Percentiles rank a stretch among this genome's conserved stretches.
These are phyloP conservation scores for Hippophae rhamnoides DNA, from an alignment of 306 rosid species.

Conservation along the genomic window DNA sequence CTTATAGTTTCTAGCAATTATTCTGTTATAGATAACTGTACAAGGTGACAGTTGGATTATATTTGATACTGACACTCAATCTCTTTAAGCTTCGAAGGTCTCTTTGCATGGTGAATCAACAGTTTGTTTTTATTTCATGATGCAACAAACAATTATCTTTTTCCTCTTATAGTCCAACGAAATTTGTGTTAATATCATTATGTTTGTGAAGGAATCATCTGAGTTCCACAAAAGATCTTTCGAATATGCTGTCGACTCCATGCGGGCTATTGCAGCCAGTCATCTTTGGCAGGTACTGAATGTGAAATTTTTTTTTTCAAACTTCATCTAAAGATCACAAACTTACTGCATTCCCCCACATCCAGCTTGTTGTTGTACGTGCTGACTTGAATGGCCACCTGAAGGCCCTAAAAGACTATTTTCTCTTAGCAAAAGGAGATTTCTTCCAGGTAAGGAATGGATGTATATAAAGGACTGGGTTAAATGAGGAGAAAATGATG, in stretches of 20 bases:
- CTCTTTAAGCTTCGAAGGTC: not conserved
- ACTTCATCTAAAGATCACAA: slow-evolving; percentile 17
- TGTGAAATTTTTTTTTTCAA: slow-evolving; percentile 19
- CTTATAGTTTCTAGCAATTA: too few species aligned
- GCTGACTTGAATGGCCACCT: slow-evolving; percentile 94
- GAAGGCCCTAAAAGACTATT: slow-evolving; percentile 90
- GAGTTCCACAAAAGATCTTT: slow-evolving; percentile 93
- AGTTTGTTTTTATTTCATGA: not conserved
- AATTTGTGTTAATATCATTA: slow-evolving; percentile 5
- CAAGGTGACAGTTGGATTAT: not conserved
- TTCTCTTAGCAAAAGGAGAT: slow-evolving; percentile 95
- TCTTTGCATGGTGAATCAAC: slow-evolving; percentile 8
- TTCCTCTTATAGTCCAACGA: slow-evolving; percentile 4
- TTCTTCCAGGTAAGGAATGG: slow-evolving; percentile 76
- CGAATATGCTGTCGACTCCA: slow-evolving; percentile 80
- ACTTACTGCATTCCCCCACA: slow-evolving; percentile 19
- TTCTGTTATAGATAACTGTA: slow-evolving; percentile 6
- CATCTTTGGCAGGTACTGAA: slow-evolving; percentile 95
- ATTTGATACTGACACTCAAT: not conserved
- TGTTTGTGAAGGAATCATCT: slow-evolving; percentile 61
- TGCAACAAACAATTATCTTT: not conserved
- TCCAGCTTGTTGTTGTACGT: slow-evolving; percentile 94
- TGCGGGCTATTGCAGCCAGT: slow-evolving; percentile 83
- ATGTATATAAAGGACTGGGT: slow-evolving; percentile 2
- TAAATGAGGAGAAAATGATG: too few species aligned